phyloP scores from a whole-genome alignment of 352 stramenopile species.

The Thraustochytrium sp. region DNA sequence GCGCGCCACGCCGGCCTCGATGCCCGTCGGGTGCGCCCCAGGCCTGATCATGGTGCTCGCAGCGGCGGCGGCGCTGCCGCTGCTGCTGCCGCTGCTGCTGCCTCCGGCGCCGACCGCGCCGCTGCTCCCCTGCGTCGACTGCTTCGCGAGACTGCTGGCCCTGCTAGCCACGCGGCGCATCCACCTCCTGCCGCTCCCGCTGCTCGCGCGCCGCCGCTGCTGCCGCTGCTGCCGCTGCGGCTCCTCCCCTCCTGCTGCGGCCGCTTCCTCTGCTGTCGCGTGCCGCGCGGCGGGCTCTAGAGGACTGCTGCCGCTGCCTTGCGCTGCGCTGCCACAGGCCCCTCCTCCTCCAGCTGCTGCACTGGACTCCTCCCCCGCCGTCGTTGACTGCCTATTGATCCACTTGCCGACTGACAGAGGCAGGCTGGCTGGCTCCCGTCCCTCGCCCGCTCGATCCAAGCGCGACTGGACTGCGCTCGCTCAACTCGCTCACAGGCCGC shows the following conservation, averaged over 20 bases:
- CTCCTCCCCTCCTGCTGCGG: background rate
- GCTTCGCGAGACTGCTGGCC: background rate
- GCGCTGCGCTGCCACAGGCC: no score
- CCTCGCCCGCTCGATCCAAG: no score
- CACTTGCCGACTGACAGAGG: no score
- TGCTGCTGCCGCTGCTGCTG: background rate
- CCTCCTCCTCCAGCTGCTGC: no score
- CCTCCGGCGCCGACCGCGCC: background rate
- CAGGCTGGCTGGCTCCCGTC: no score
- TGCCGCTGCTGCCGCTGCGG: background rate
- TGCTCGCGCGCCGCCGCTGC: background rate
- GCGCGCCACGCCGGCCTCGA: background rate
- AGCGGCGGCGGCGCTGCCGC: background rate
- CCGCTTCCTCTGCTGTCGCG: background rate
- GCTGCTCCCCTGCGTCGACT: background rate
- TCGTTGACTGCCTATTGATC: no score
- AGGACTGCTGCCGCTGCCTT: background rate
- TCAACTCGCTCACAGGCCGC: no score
- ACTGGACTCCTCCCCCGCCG: no score
- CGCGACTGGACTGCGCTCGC: no score
- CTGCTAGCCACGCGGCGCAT: background rate
- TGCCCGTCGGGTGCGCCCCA: background rate
- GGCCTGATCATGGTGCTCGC: background rate
- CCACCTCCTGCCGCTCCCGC: background rate
- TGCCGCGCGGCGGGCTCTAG: background rate